Conservation (phyloP, 2,329 filamentous ascomycete genomes). For the Penicillium sclerotiorum region DNA sequence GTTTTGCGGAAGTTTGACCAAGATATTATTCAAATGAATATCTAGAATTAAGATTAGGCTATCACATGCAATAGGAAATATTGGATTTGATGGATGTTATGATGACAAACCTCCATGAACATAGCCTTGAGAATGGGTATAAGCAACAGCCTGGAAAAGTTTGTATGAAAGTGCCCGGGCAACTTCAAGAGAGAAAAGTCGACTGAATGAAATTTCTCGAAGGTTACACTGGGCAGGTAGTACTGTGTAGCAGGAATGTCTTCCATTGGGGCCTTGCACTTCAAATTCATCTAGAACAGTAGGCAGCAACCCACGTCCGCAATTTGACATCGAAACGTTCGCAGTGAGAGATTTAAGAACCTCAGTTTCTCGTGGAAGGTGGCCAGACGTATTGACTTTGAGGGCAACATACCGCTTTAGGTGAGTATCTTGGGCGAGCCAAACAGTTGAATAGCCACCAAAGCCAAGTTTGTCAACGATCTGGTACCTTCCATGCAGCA, state of each 20-base stretch:
- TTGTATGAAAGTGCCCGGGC: slow-evolving; percentile 27
- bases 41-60: slow-evolving; percentile 21
- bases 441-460: slow-evolving; percentile 47
- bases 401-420: slow-evolving; percentile 31
- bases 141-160: slow-evolving; percentile 21
- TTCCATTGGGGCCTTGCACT: slow-evolving; percentile 31
- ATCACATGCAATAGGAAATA: neutral
- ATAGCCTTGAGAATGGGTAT: slow-evolving; percentile 28
- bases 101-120: slow-evolving; percentile 27
- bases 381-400: slow-evolving; percentile 29
- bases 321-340: neutral
- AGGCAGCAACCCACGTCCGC: slow-evolving; percentile 12
- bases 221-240: slow-evolving; percentile 31
- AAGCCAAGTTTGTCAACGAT: slow-evolving; percentile 48
- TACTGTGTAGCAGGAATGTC: slow-evolving; percentile 30
- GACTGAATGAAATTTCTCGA: slow-evolving; percentile 29
- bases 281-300: slow-evolving; percentile 29
- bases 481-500: slow-evolving; percentile 37
- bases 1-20: slow-evolving; percentile 26
- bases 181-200: slow-evolving; percentile 31
- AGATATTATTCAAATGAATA: slow-evolving; percentile 33
- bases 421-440: slow-evolving; percentile 41
- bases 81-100: neutral
- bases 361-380: slow-evolving; percentile 2
- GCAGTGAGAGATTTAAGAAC: slow-evolving; percentile 22